Percentiles rank a stretch among this genome's conserved stretches.
These are phyloP conservation scores for Saccharomyces hybrid DNA, from an alignment of 1,139 yeast species.

Conservation along the genomic window DNA sequence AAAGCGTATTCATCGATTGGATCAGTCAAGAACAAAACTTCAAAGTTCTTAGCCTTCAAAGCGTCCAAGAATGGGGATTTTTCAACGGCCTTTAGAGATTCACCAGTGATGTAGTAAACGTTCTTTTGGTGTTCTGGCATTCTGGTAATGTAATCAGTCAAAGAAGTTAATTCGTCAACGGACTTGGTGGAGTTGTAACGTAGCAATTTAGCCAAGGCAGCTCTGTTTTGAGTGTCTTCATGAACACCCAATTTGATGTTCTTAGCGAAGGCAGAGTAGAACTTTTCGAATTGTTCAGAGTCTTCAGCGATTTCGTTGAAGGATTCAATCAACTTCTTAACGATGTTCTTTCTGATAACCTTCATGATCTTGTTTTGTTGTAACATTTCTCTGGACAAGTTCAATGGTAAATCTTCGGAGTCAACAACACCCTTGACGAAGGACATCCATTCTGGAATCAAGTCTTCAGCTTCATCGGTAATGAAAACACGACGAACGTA, in stretches of 20 bases:
- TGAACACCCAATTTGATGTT: constrained; percentile 98
- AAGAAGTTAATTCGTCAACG: constrained; percentile 85
- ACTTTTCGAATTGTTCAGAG: constrained; percentile 95
- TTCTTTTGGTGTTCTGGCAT: constrained; percentile 99
- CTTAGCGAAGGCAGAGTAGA: constrained; percentile 97
- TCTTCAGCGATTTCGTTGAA: constrained; percentile 99
- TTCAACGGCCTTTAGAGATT: constrained; percentile 94
- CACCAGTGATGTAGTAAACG: constrained; percentile 99
- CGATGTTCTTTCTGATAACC: constrained; percentile 98
- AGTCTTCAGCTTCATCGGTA: constrained; percentile 98
- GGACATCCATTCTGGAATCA: constrained; percentile 98
- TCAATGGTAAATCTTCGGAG: constrained; percentile 98
- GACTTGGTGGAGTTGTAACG: constrained; percentile 98
- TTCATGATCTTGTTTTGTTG: constrained; percentile 99
- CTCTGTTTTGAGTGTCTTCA: constrained; percentile 98
- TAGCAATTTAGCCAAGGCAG: constrained; percentile 88
- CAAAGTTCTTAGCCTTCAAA: constrained; percentile 96
- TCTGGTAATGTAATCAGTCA: constrained; percentile 95
- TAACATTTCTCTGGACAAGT: constrained; percentile 99
- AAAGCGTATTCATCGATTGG: constrained; percentile 99
- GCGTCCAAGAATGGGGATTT: constrained; percentile 99
- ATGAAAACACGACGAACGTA: constrained; percentile 99
- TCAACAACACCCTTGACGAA: constrained; percentile 99
- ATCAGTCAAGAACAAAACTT: constrained; percentile 95
- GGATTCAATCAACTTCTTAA: constrained; percentile 97